These are phyloP conservation scores for Phaeosphaeriaceae sp. DNA, from an alignment of 2,329 filamentous ascomycete species.

Conservation along the genomic window DNA sequence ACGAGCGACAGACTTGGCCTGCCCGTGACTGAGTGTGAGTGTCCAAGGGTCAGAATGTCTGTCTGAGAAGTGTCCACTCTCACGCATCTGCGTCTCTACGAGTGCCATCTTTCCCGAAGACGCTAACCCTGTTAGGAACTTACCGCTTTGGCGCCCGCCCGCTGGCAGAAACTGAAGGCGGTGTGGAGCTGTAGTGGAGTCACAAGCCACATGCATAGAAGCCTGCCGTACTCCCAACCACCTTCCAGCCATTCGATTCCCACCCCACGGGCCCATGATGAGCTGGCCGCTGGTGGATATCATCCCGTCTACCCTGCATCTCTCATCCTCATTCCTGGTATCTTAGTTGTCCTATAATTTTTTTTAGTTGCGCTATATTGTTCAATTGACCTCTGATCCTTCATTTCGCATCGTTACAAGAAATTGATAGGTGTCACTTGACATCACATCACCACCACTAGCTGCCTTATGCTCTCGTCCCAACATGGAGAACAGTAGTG, in stretches of 20 bases:
- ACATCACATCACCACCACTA: conserved; percentile 8
- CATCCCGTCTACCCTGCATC: conserved; percentile 10
- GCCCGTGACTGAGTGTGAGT: too few species aligned
- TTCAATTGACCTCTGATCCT: background rate
- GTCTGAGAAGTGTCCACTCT: too few species aligned
- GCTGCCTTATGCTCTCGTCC: conserved; percentile 24
- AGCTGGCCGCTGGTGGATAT: conserved; percentile 25
- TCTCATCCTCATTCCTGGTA: conserved; percentile 25
- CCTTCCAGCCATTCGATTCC: conserved; percentile 14
- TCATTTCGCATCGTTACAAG: conserved; percentile 5
- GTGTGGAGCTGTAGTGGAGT: background rate
- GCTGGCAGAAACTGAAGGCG: conserved; percentile 2
- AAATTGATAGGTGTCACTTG: conserved; percentile 17
- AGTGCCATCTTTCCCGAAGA: too few species aligned
- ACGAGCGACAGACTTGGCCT: too few species aligned
- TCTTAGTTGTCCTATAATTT: conserved; percentile 14
- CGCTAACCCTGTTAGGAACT: too few species aligned
- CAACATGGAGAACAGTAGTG: conserved; percentile 41
- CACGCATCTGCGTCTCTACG: too few species aligned
- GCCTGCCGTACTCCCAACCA: background rate
- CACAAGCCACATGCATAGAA: too few species aligned
- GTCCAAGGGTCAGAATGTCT: too few species aligned
- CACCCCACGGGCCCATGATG: conserved; percentile 18
- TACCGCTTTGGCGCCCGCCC: background rate
- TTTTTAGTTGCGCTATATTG: conserved; percentile 8